Percentiles rank a stretch among this genome's conserved stretches.
Conservation (phyloP, 2,329 filamentous ascomycete species). For the Myrmaecium sp. region DNA sequence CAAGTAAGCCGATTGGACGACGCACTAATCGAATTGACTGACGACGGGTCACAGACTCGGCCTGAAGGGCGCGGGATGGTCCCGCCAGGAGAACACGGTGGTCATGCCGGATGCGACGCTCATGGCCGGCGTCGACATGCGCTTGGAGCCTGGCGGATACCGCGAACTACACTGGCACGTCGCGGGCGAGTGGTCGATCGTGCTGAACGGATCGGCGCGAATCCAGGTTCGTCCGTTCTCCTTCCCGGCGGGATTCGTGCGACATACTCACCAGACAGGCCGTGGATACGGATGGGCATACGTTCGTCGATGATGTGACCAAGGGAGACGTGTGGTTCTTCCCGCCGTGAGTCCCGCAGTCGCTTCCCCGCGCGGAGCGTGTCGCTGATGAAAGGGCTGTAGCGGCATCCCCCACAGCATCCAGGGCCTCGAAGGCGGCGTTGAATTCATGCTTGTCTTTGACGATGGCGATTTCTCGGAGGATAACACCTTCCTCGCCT, state of each 20-base stretch:
- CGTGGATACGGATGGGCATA: constrained; percentile 6
- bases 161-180: constrained; percentile 16
- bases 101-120: constrained; percentile 27
- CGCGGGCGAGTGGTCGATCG: constrained; percentile 21
- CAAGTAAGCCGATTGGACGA: no score
- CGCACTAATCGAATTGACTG: no score
- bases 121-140: constrained; percentile 7
- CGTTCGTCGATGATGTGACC: constrained; percentile 6
- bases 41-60: constrained; percentile 19
- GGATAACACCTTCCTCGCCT: constrained; percentile 7
- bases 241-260: no score
- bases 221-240: no score
- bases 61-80: constrained; percentile 32
- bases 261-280: no score
- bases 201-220: constrained; percentile 22
- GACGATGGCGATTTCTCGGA: constrained; percentile 8
- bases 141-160: constrained; percentile 6
- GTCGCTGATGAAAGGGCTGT: constrained; percentile 7
- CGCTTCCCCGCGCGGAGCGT: constrained; percentile 5
- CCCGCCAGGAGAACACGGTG: constrained; percentile 34
- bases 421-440: constrained; percentile 6
- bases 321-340: constrained; percentile 9
- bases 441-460: constrained; percentile 8
- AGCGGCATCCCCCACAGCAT: constrained; percentile 7
- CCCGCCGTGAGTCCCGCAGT: constrained; percentile 7